Base-by-base conservation (phyloP, 345 rosid genomes). In the Hibiscus syriacus region DNA sequence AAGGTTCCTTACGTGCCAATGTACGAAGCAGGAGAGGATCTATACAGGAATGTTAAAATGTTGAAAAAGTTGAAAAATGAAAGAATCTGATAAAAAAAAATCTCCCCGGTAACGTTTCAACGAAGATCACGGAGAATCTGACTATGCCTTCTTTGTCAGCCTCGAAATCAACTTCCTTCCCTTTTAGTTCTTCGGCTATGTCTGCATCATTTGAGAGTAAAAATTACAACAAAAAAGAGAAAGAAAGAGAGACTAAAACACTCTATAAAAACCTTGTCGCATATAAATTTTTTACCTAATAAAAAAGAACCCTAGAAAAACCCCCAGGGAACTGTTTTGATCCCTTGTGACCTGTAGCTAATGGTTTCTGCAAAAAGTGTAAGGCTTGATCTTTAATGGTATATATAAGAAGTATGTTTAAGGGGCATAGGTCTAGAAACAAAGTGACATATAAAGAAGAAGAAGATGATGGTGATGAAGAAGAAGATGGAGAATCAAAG, bases 161-260 rank as follows among this genome's bases (percentile, higher is more conserved):
- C n/a, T n/a, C n/a, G n/a, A n/a, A n/a, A n/a, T n/a, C n/a, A n/a
- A n/a, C n/a, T n/a, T n/a, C n/a, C n/a, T n/a, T n/a, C 10, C 22
- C 27, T 52, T 52, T 20, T 11, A 13, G 13, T 22, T 60, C 48
- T 20, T 60, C 46, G 23, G 29, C 73, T 49, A 54, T 67, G 46
- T 55, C 85, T 79, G 77, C 64, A 50, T 11, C 66, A 73, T 19
- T 59, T 14, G 14, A 45, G 43, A 69, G 43, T 10, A 46, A 64
- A 70, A 77, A 48, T 46, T 13, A 46, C 20, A 48, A 13, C 14
- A 43, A 43, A 43, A 43, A 0, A 11, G 16, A 41, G 3, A 14
- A 46, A 43, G 39, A 29, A 67, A 55, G n/a, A 62, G 19, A 8
- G 17, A 62, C 53, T 2, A 23, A 34, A 34, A 64, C 2, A 49